These are phyloP conservation scores for Cajanus cajan DNA, from an alignment of 306 rosid genomes.

Conservation along the genomic window DNA sequence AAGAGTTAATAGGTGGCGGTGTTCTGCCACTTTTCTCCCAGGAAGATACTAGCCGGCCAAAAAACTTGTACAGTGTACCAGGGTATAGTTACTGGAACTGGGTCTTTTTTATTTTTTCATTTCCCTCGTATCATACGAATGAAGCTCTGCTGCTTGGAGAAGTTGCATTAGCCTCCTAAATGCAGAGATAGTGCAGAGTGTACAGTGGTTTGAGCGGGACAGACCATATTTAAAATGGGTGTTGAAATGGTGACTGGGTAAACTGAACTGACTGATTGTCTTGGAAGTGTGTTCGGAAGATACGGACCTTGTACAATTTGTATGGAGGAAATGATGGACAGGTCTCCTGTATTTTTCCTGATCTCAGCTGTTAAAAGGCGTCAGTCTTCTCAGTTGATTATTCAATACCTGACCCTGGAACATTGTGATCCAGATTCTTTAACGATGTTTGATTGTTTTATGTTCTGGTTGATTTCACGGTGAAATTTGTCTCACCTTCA, in stretches of 20 bases:
- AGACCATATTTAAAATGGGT: conserved; percentile 27
- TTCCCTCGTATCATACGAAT: conserved; percentile 35
- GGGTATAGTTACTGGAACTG: conserved; percentile 34
- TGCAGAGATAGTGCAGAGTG: conserved; percentile 34
- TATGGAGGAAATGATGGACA: conserved; percentile 17
- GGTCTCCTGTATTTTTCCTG: conserved; percentile 1
- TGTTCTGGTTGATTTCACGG: conserved; percentile 39
- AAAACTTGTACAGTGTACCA: conserved; percentile 25
- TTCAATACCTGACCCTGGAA: conserved; percentile 29
- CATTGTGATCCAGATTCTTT: conserved; percentile 45
- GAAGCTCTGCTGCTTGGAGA: conserved; percentile 40
- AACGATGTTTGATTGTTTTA: conserved; percentile 42
- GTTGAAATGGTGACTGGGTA: conserved; percentile 28
- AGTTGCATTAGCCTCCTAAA: conserved; percentile 37
- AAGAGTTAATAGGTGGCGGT: conserved; percentile 33
- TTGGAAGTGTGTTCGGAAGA: conserved; percentile 18
- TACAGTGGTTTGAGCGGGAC: conserved; percentile 46
- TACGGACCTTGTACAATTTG: conserved; percentile 20
- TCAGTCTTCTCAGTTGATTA: conserved; percentile 38
- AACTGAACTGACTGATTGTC: conserved; percentile 25
- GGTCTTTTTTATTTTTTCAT: conserved; percentile 18
- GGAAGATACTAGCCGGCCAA: conserved; percentile 39
- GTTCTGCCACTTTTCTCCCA: conserved; percentile 44
- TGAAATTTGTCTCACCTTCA: conserved; percentile 39
- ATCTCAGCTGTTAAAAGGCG: conserved; percentile 37